These are phyloP conservation scores for Isabelozyma heimii DNA, from an alignment of 805 yeast genomes.

Conservation along the genomic window DNA sequence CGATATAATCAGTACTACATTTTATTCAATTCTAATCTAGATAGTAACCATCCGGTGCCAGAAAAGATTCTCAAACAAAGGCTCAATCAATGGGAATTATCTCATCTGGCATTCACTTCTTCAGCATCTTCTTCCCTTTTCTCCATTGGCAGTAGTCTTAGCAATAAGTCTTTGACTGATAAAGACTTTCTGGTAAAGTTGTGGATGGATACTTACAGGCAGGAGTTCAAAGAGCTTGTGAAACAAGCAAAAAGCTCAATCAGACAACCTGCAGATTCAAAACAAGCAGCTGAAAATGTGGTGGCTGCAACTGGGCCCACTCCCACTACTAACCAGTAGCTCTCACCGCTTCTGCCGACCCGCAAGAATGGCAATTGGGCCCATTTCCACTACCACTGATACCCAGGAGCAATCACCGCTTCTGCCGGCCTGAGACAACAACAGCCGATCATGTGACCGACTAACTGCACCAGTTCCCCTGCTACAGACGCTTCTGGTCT, in stretches of 20 bases:
- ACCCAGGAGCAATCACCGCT: too few species aligned
- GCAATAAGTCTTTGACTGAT: conserved; percentile 35
- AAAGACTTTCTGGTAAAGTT: conserved; percentile 45
- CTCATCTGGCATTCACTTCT: conserved; percentile 32
- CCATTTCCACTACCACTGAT: too few species aligned
- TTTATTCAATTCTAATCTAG: conserved; percentile 78
- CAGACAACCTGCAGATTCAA: conserved; percentile 2
- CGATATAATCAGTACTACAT: conserved; percentile 77
- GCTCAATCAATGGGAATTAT: conserved; percentile 66
- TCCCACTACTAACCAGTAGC: background rate
- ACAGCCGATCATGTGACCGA: too few species aligned
- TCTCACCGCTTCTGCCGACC: too few species aligned
- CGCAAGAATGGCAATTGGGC: too few species aligned
- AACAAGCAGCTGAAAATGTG: background rate
- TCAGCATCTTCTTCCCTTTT: conserved; percentile 18
- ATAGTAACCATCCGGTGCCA: conserved; percentile 62
- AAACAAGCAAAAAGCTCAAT: conserved; percentile 32
- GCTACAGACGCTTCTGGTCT: too few species aligned
- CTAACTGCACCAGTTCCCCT: too few species aligned
- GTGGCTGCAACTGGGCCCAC: background rate
- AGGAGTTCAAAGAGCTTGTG: conserved; percentile 38
- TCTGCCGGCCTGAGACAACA: too few species aligned
- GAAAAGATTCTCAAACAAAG: conserved; percentile 53
- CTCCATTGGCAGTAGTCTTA: conserved; percentile 12
- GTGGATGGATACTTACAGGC: conserved; percentile 40